These are phyloP conservation scores for Lolium rigidum DNA, from an alignment of 176 grass and related monocot genomes.

Conservation along the genomic window DNA sequence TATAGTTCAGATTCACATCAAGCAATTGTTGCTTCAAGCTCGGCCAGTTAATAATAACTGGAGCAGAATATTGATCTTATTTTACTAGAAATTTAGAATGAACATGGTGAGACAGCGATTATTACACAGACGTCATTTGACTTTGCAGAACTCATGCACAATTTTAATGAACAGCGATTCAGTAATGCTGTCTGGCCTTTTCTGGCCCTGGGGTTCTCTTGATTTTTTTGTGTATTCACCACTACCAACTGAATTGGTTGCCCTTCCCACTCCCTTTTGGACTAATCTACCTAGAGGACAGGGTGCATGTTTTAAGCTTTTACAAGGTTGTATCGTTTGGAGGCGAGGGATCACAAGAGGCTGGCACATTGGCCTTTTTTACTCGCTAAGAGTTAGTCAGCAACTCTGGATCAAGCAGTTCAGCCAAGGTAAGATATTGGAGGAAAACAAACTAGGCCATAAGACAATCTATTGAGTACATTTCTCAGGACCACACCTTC, in stretches of 20 bases:
- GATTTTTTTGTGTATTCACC: background rate
- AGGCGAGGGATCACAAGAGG: background rate
- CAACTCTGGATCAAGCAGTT: background rate
- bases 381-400: background rate
- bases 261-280: background rate
- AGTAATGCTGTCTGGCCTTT: background rate
- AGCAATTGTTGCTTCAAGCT: background rate
- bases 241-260: background rate
- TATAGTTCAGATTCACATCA: background rate
- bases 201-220: background rate
- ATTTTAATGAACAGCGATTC: background rate
- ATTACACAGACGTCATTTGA: background rate
- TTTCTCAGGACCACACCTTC: background rate
- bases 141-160: background rate
- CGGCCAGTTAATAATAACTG: too few species aligned
- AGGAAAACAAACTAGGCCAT: slow-evolving; percentile 51
- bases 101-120: background rate
- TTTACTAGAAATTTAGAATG: too few species aligned
- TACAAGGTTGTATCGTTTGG: background rate
- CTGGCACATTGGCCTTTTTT: background rate
- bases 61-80: too few species aligned
- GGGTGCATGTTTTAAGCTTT: background rate
- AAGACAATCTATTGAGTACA: background rate
- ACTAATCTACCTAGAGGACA: background rate
- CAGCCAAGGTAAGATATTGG: slow-evolving; percentile 35